These are phyloP conservation scores for Aspergillus sp. DNA, from an alignment of 2,329 filamentous ascomycete genomes.

Conservation along the genomic window DNA sequence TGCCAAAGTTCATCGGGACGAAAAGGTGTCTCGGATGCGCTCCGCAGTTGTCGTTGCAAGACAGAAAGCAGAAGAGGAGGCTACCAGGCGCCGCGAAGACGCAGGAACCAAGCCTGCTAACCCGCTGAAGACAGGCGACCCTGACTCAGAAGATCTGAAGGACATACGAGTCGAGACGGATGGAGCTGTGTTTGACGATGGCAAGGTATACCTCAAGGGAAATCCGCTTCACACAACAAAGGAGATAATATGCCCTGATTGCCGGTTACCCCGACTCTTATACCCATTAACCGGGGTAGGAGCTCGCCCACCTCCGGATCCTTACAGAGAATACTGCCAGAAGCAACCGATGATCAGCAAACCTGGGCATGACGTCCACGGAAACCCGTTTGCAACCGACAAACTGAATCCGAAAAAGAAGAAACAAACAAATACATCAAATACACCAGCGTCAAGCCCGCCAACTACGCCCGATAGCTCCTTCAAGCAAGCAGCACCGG, in stretches of 20 bases:
- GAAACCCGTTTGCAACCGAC: conserved; percentile 50
- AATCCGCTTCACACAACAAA: conserved; percentile 63
- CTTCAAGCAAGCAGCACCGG: conserved; percentile 36
- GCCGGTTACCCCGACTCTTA: conserved; percentile 62
- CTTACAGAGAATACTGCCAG: conserved; percentile 62
- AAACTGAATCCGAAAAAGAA: conserved; percentile 54
- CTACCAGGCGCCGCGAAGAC: conserved; percentile 35
- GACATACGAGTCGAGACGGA: conserved; percentile 52
- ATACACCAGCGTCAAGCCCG: conserved; percentile 42
- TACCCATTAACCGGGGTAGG: conserved; percentile 60
- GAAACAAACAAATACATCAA: conserved; percentile 40
- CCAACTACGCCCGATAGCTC: conserved; percentile 39
- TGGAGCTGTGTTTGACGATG: conserved; percentile 58
- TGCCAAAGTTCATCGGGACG: conserved; percentile 62
- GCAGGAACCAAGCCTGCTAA: conserved; percentile 37
- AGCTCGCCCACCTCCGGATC: conserved; percentile 53
- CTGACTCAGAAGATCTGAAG: conserved; percentile 42
- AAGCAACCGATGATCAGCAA: conserved; percentile 62
- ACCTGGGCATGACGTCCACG: conserved; percentile 66
- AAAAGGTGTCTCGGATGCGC: conserved; percentile 64
- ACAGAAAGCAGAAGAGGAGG: conserved; percentile 50
- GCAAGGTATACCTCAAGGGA: conserved; percentile 59
- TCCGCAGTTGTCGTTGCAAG: conserved; percentile 51
- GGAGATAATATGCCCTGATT: conserved; percentile 64
- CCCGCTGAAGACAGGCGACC: conserved; percentile 36